phyloP scores from a whole-genome alignment of 78 protist species.

The Neovahlkampfia damariscottae region DNA sequence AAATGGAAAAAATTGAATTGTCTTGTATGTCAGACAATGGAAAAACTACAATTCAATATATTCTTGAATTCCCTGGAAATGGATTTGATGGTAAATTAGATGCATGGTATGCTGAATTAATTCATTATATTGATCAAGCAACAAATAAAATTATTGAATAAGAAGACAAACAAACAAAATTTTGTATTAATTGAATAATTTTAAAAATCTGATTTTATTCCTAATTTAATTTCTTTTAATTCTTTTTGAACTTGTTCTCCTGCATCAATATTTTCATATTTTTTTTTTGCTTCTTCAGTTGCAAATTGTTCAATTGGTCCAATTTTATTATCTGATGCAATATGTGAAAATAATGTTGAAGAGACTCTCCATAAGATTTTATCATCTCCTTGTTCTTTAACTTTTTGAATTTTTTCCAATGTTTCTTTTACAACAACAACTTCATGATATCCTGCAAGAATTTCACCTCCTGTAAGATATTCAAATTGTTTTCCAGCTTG shows the following conservation, averaged over 20 bases:
- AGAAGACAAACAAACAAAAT: no score
- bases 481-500: constrained; percentile 86
- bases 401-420: constrained; percentile 30
- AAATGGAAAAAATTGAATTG: no score
- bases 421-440: constrained; percentile 60
- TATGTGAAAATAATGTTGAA: constrained; percentile 70
- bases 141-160: no score
- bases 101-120: no score
- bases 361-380: constrained; percentile 67
- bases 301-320: not conserved
- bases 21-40: no score
- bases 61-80: no score
- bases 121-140: no score
- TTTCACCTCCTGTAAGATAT: constrained; percentile 66
- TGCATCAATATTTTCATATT: constrained; percentile 14
- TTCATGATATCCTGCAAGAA: constrained; percentile 74
- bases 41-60: no score
- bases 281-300: not conserved
- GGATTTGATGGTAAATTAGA: no score
- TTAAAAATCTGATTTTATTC: not conserved
- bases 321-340: constrained; percentile 42
- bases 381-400: constrained; percentile 25
- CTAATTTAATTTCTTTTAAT: constrained; percentile 15
- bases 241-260: constrained; percentile 22
- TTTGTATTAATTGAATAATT: no score